Conservation (phyloP, 805 yeast genomes). For the Yarrowia sp. region DNA sequence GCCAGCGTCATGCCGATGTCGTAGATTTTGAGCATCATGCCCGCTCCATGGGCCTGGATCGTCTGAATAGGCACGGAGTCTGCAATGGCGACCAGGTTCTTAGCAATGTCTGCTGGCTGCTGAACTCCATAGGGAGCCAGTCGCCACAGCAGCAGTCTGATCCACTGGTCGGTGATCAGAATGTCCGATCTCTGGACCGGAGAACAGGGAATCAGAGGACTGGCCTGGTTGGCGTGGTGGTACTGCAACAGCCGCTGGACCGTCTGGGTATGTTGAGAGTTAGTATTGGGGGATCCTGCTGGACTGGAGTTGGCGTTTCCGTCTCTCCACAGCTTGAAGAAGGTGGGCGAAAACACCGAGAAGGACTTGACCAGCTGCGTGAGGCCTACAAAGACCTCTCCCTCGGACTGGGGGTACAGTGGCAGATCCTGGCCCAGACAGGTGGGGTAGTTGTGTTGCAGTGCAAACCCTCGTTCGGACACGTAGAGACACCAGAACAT, state of each 20-base stretch:
- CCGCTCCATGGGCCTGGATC: conserved; percentile 33
- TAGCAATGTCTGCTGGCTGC: conserved; percentile 21
- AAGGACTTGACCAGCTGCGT: conserved; percentile 25
- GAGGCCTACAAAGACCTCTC: conserved; percentile 14
- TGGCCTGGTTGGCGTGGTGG: conserved; percentile 33
- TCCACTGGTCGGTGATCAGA: conserved; percentile 37
- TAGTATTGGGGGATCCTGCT: conserved; percentile 21
- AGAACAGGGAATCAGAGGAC: conserved; percentile 29
- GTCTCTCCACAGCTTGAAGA: conserved; percentile 25
- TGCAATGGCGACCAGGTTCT: conserved; percentile 9
- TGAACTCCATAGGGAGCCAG: conserved; percentile 18
- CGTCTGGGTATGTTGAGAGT: conserved; percentile 24
- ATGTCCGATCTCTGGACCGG: conserved; percentile 14
- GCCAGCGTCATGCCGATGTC: conserved; percentile 33
- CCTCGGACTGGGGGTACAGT: conserved; percentile 23
- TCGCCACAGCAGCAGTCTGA: conserved; percentile 10
- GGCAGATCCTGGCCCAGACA: conserved; percentile 22
- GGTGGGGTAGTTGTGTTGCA: conserved; percentile 21
- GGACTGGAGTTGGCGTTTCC: neutral
- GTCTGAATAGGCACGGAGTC: conserved; percentile 22
- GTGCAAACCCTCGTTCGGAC: conserved; percentile 20
- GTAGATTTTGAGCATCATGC: conserved; percentile 31
- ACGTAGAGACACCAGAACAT: conserved; percentile 33
- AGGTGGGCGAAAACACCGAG: conserved; percentile 24
- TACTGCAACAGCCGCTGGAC: conserved; percentile 26